Evolutionary conservation across 495 filamentous ascomycete genomes (phyloP).

Genomic region (Lasiosphaeria ovina): DNA sequence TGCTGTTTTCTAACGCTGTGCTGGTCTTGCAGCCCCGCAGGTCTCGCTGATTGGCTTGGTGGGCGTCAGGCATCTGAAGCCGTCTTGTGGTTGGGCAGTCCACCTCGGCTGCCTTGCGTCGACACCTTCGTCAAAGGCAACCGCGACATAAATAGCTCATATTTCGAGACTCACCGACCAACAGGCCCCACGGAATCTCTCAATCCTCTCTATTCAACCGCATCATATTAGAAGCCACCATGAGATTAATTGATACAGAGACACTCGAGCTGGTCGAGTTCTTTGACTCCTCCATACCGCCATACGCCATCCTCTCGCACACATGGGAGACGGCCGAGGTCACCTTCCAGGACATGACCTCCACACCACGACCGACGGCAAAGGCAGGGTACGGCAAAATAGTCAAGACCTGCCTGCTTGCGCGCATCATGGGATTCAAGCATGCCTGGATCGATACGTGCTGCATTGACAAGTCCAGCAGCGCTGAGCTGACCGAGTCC

Average conservation of each 20-base stretch:
- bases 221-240: neutral
- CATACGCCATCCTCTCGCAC: constrained; percentile 15
- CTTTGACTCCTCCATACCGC: neutral
- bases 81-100: too few species aligned
- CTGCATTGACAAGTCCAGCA: constrained; percentile 43
- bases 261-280: constrained; percentile 8
- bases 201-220: too few species aligned
- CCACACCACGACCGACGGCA: neutral
- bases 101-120: too few species aligned
- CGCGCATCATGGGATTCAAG: constrained; percentile 14
- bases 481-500: constrained; percentile 39
- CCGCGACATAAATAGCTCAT: too few species aligned
- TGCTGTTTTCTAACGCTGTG: too few species aligned
- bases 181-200: too few species aligned
- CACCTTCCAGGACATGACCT: constrained; percentile 11
- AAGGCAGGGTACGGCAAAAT: constrained; percentile 23
- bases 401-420: constrained; percentile 27
- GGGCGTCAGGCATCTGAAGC: too few species aligned
- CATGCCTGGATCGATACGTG: constrained; percentile 39
- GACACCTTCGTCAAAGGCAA: too few species aligned
- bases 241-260: constrained; percentile 11
- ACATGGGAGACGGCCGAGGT: constrained; percentile 16
- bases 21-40: too few species aligned
- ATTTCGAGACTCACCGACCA: too few species aligned
- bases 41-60: too few species aligned